These are phyloP conservation scores for Ploettnerulaceae sp. DNA, from an alignment of 2,329 filamentous ascomycete species.

Conservation along the genomic window DNA sequence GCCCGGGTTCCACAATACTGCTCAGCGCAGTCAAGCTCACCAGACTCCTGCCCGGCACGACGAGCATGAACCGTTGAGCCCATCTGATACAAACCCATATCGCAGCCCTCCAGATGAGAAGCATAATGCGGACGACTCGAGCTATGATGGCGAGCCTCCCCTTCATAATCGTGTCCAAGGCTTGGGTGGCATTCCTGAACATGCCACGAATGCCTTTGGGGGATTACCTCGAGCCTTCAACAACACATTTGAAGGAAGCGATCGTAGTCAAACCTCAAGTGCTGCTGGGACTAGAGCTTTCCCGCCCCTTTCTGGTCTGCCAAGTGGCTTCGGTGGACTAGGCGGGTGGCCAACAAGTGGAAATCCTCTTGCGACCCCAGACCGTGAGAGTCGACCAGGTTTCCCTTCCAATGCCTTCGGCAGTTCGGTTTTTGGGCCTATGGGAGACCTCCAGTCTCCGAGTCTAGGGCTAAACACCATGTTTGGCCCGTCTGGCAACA, in stretches of 20 bases:
- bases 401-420: constrained; percentile 60
- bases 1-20: constrained; percentile 53
- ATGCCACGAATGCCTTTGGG: constrained; percentile 49
- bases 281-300: constrained; percentile 71
- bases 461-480: constrained; percentile 63
- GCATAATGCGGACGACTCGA: constrained; percentile 47
- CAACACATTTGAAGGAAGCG: constrained; percentile 57
- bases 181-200: constrained; percentile 48
- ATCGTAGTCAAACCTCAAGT: constrained; percentile 90
- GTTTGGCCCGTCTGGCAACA: constrained; percentile 56
- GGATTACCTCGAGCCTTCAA: constrained; percentile 48
- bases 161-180: constrained; percentile 47
- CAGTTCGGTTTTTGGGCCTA: constrained; percentile 71
- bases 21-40: constrained; percentile 40
- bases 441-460: constrained; percentile 74
- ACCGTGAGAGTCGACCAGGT: constrained; percentile 51
- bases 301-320: constrained; percentile 54
- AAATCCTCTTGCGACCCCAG: constrained; percentile 62
- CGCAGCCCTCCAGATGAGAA: constrained; percentile 78
- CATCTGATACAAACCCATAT: constrained; percentile 93
- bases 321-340: constrained; percentile 39
- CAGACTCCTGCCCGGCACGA: constrained; percentile 37
- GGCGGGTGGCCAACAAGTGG: constrained; percentile 46
- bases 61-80: constrained; percentile 73
- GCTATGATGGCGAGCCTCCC: constrained; percentile 26